Base-by-base conservation (phyloP, 495 filamentous ascomycete genomes). In the Jackrogersella multiformis region DNA sequence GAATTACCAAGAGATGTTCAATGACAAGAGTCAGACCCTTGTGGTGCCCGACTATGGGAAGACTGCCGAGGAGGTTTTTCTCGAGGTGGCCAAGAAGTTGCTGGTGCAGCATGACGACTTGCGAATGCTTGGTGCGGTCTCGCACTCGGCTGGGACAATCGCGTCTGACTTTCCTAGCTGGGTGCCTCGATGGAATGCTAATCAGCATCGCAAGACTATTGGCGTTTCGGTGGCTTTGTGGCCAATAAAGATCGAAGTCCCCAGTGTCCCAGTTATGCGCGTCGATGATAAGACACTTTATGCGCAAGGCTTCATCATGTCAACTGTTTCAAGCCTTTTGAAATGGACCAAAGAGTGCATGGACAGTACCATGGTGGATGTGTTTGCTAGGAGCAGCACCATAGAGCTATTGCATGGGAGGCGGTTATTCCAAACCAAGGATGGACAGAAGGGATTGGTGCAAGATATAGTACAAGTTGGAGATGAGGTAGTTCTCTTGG, bases 321-420 rank as follows among this genome's bases (percentile, higher is more conserved):
- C 45, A 3, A 28, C 24, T n/a, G 26, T 49, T 32, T 49, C 45
- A 30, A 49, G 13, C 18, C 24, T 49, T 5, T 13, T 49, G 1
- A 49, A 18, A 8, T 49, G 45, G 45, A 49, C 24, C 8, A 1
- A 49, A 10, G 45, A 30, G 13, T 49, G 24, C 21, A 18, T 49
- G 18, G 24, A 49, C 6, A 2, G 4, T 18, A 26, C 45, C 9
- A 32, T 32, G 45, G n/a, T 18, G 6, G 45, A 49, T 1, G 45
- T 32, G 13, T 49, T 49, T 32, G 24, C 24, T 4, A 16, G 45
- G 26, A 30, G 18, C 5, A 49, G n/a, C 6, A 49, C 23, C 1
- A 49, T 49, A 32, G 45, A 49, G n/a, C n/a, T 49, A n/a, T 32
- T 49, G 6, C 15, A 49, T 18, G 45, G 45, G 15, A 49, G 45